These are phyloP conservation scores for Ophiostoma ulmi DNA, from an alignment of 2,329 filamentous ascomycete genomes.

Conservation along the genomic window DNA sequence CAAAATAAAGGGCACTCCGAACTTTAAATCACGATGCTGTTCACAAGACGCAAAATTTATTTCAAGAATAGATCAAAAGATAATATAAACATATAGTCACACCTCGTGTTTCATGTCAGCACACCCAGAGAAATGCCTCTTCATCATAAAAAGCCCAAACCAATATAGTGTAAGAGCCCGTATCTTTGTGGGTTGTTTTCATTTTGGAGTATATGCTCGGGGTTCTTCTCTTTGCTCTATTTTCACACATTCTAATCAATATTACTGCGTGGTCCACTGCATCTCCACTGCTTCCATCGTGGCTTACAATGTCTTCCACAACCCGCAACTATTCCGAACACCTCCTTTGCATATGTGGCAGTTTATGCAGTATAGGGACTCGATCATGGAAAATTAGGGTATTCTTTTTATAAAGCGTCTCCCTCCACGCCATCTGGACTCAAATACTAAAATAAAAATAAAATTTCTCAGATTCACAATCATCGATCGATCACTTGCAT, in stretches of 20 bases:
- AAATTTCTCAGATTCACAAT: not conserved
- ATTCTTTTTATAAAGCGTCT: not conserved
- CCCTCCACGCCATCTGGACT: not conserved
- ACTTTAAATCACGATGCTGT: not conserved
- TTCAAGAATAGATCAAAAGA: not conserved
- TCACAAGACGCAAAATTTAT: not conserved
- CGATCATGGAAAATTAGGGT: not conserved
- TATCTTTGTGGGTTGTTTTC: too few relatives aligned
- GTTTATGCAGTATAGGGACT: not conserved
- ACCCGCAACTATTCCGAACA: not conserved
- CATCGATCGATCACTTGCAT: slow-evolving; percentile 9
- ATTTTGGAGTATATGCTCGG: not conserved
- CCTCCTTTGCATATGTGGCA: not conserved
- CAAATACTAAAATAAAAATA: not conserved
- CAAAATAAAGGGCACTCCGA: not conserved
- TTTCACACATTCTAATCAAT: not conserved
- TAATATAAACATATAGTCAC: not conserved
- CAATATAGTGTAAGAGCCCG: not conserved
- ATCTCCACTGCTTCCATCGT: not conserved
- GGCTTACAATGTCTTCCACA: not conserved
- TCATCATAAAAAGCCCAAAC: not conserved
- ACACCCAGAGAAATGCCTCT: not conserved
- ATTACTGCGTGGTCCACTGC: not conserved
- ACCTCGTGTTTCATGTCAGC: not conserved
- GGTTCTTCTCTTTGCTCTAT: not conserved